Percentiles rank a stretch among this genome's conserved stretches.
Evolutionary conservation across 2,329 filamentous ascomycete genomes (phyloP).

Genomic region (Juglanconis oblonga): DNA sequence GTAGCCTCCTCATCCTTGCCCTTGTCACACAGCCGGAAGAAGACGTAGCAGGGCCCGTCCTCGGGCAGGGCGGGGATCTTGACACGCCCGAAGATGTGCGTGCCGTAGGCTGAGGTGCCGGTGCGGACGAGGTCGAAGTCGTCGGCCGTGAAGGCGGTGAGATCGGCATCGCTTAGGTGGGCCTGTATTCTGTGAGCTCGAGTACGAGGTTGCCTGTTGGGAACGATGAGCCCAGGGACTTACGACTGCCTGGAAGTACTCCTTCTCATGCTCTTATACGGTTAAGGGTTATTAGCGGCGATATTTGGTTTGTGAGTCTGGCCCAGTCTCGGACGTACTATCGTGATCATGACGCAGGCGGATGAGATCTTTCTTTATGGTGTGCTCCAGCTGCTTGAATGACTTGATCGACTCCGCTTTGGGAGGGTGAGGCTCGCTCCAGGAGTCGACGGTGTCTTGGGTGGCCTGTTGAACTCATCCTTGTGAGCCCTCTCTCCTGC

Average conservation of each 20-base stretch:
- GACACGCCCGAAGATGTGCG: slow-evolving; percentile 48
- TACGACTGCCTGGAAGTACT: slow-evolving; percentile 52
- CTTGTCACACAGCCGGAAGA: slow-evolving; percentile 46
- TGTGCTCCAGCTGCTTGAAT: slow-evolving; percentile 46
- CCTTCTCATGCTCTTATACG: slow-evolving; percentile 47
- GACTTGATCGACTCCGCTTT: slow-evolving; percentile 49
- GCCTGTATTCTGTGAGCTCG: slow-evolving; percentile 15
- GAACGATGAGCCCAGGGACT: slow-evolving; percentile 6
- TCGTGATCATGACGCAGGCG: slow-evolving; percentile 45
- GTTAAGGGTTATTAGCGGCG: no score
- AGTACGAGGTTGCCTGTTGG: no score
- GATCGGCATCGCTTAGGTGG: slow-evolving; percentile 35
- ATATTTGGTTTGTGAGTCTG: background rate
- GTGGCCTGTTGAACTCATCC: slow-evolving; percentile 37
- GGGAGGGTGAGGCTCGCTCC: slow-evolving; percentile 42
- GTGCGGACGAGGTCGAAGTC: slow-evolving; percentile 44
- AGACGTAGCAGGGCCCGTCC: slow-evolving; percentile 38
- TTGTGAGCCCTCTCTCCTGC: background rate
- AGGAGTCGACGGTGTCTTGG: slow-evolving; percentile 49
- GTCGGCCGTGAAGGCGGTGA: slow-evolving; percentile 33
- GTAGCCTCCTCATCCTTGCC: slow-evolving; percentile 35
- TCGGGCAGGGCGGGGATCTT: slow-evolving; percentile 40
- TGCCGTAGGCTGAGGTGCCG: slow-evolving; percentile 44
- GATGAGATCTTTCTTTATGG: slow-evolving; percentile 50
- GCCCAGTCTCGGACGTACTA: slow-evolving; percentile 30